Evolutionary conservation across 345 rosid species (phyloP), one percentile per base, ranked within the genome.

Genomic region (Bruguiera sexangula): DNA sequence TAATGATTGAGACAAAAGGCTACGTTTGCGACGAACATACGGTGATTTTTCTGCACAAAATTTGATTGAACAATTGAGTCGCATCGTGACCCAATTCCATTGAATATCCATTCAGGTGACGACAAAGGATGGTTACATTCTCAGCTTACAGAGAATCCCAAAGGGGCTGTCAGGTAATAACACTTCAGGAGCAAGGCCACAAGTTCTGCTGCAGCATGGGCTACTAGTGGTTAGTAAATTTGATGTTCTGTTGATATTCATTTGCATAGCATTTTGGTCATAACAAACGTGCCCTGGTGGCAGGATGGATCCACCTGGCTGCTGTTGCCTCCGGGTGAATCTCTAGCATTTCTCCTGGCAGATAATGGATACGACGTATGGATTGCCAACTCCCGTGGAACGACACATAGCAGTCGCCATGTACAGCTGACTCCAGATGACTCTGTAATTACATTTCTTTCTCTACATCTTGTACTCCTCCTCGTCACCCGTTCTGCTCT

Each of bases 101-200:
- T 11, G 30, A 39, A 55, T n/a, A 22, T 22, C 27, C 54, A 71
- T 78, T 61, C 71, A 85, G 89, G 88, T 88, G 26, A 83, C 84
- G 3, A 86, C 90, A 6, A 24, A 74, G 71, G 89, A 86, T 72
- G 93, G 90, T 8, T 85, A 73, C 52, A 74, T 84, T 60, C 86
- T 88, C 32, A 82, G 86, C 75, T 11, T 88, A 67, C 93, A 82
- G 76, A 83, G 87, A 58, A 84, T 88, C 59, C 84, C 86, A 5
- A 54, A 18, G 4, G 81, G 84, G n/a, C 39, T 53, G 56, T 81
- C 79, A 5, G 83, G 81, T 11, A 70, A 65, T 50, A 59, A 69
- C 26, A 43, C 48, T 43, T 16, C 68, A 16, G 80, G 61, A 31
- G 63, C 60, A 61, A 71, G 75, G 46, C 77, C 77, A 6, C 86